Base-by-base conservation (phyloP, 805 yeast species). In the Yueomyces sinensis region DNA sequence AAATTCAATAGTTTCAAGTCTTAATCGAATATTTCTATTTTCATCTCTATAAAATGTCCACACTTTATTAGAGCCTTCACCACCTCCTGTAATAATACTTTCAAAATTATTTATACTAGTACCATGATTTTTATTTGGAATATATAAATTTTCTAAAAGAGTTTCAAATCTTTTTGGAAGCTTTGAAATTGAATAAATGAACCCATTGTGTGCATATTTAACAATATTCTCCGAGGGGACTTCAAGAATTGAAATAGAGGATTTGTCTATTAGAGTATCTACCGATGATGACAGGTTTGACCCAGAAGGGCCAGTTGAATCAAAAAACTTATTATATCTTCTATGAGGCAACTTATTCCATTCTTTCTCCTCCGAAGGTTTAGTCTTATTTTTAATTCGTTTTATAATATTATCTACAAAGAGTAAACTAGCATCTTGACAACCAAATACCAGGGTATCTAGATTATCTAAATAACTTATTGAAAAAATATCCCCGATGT, bases 401-500 rank as follows among this genome's bases (percentile, higher is more conserved):
- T 50, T 45, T 27, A 54, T 43, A 4, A 56, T 39, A 28, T 51
- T 47, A 31, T 68, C 68, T 37, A 82, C 75, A 74, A 82, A 89
- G 29, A 82, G 70, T 14, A 89, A 70, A 1, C 87, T 71, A 3
- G 97, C 95, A 52, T 87, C 89, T 54, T 91, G 97, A 11, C 94
- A 78, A 4, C 98, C 98, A 46, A 83, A 70, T 41, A 76, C 82
- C 4, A 89, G 62, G 0, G 82, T 72, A 32, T 74, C 66, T 9
- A 70, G 53, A 2, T 59, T 43, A 15, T 72, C 70, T 13, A 77
- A 66, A 74, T 91, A 83, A 6, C 75, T 70, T 24, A 89, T 59
- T 7, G 94, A 78, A 51, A 89, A 89, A 14, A 89, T 80, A 55
- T 89, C 98, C 33, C 98, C 98, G 34, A 89, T 79, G 59, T 89